Base-by-base conservation (phyloP, 805 yeast species). In the Sugiyamaella qingdaonensis region DNA sequence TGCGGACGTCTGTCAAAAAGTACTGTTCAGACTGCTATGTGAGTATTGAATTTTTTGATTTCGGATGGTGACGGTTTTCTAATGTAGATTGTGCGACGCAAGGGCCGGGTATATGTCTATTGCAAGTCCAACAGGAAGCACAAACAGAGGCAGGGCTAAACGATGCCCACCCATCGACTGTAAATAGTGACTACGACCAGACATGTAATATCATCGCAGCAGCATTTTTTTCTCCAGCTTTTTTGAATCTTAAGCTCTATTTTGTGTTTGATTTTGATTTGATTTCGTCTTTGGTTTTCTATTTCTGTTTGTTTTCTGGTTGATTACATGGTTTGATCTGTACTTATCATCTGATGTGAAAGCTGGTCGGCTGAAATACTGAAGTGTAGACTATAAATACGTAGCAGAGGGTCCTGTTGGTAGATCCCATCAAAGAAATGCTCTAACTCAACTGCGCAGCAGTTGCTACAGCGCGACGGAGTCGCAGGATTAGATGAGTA, bases 121-220 rank as follows among this genome's bases (percentile, higher is more conserved):
- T 92, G 99, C 77, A 94, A 91, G 69, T 77, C 94, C 46, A 88
- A 91, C 68, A 89, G 90, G 58, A 89, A 88, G 68, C 98, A 91
- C 72, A 91, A 91, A 72, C 97, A 91, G 72, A 88, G 96, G 70
- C 96, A 88, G 60, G 73, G 74, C 35, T 71, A 46, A 44, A 24
- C 29, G 7, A 7, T 24, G 29, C 7, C 29, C 29, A 24, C 29
- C 3, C 29, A 24, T 24, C 29, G 29, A 24, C 29, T 24, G 29
- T 24, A 24, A 24, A 24, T 24, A 24, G 3, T 24, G 7, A 24
- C 7, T 24, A 24, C 29, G 29, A 24, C 29, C 29, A 24, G 29
- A 24, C 7, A 24, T 24, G 29, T 24, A 24, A 24, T 24, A 24
- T 24, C 29, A n/a, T 24, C 29, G 29, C 29, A 24, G 7, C 29